Evolutionary conservation across 139 green algal genomes (phyloP).

Genomic region (Tetradesmus lagerheimii): DNA sequence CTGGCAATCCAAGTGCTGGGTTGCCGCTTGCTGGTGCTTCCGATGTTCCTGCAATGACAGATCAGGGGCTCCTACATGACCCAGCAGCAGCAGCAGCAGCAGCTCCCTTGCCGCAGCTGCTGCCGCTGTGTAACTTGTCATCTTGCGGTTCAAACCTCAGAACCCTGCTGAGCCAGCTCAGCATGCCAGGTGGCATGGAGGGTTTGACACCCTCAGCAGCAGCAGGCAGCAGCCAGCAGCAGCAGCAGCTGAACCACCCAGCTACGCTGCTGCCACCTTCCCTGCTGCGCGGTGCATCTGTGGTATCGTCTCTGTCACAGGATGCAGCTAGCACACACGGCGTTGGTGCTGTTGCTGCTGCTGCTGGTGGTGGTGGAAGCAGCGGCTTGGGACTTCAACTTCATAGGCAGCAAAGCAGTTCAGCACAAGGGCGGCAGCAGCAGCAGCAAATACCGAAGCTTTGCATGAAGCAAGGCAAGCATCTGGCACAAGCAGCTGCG

Average conservation of each 20-base stretch:
- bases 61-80: neutral
- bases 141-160: neutral
- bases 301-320: neutral
- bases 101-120: neutral
- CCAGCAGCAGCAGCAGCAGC: neutral
- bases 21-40: neutral
- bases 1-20: neutral
- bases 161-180: neutral
- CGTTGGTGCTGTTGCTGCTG: neutral
- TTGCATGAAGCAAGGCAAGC: conserved; percentile 17
- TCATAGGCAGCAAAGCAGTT: neutral
- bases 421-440: neutral
- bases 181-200: neutral
- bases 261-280: neutral
- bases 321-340: neutral
- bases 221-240: neutral
- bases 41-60: neutral
- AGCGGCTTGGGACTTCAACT: neutral
- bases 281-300: neutral
- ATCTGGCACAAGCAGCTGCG: conserved; percentile 23
- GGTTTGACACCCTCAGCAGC: neutral
- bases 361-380: neutral
- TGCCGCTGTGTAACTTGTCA: neutral
- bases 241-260: neutral
- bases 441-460: neutral